These are phyloP conservation scores for Nicotiana tomentosiformis DNA, from an alignment of 257 asterid species.

Conservation along the genomic window DNA sequence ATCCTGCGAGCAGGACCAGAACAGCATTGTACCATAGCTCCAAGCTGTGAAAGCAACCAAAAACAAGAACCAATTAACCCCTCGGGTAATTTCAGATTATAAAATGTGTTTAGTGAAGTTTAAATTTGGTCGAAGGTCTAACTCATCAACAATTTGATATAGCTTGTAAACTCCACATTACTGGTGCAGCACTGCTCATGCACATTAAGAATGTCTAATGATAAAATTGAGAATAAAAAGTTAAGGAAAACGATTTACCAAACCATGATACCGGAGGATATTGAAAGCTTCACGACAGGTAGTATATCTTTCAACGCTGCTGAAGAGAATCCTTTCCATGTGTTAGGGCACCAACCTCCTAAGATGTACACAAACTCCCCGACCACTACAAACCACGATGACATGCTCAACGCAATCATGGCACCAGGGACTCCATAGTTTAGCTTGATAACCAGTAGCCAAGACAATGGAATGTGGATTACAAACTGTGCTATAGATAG, in stretches of 20 bases:
- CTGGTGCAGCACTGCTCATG: not conserved
- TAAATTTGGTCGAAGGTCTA: not conserved
- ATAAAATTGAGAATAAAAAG: not conserved
- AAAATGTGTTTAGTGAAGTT: not conserved
- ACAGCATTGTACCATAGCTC: constrained; percentile 89
- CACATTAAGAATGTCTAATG: no score
- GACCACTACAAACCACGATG: constrained; percentile 52
- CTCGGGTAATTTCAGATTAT: not conserved
- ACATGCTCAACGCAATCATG: constrained; percentile 60
- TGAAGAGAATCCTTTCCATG: constrained; percentile 68
- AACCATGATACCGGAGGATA: constrained; percentile 79
- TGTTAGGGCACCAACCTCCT: constrained; percentile 80
- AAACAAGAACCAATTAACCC: not conserved
- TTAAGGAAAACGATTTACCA: constrained; percentile 39
- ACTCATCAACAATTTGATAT: no score
- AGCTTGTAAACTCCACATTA: not conserved
- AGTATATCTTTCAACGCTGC: constrained; percentile 67
- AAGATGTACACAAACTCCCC: constrained; percentile 70
- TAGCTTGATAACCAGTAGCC: constrained; percentile 47
- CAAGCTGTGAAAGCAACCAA: constrained; percentile 35
- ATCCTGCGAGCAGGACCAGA: constrained; percentile 80
- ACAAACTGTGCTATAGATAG: constrained; percentile 42
- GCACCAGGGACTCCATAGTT: constrained; percentile 69
- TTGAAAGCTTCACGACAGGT: constrained; percentile 80
- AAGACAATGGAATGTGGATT: constrained; percentile 69